Conservation (phyloP, 176 grass and related monocot genomes). For the Avena atlantica region DNA sequence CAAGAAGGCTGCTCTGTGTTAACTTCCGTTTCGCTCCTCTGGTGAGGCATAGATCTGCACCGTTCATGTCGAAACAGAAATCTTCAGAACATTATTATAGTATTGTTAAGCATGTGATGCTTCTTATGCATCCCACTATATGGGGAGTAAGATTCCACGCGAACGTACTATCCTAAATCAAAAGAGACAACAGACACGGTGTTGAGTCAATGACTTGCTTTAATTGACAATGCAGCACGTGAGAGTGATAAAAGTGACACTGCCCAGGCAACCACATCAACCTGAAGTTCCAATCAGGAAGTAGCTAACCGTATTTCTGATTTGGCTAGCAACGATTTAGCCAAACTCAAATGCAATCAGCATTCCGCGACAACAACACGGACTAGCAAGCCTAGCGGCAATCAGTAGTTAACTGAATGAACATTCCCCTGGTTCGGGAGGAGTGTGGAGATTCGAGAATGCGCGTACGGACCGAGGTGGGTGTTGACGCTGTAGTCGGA, state of each 20-base stretch:
- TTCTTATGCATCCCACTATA: not conserved
- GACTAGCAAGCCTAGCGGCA: not conserved
- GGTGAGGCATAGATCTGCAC: conserved; percentile 79
- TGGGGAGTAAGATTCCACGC: not conserved
- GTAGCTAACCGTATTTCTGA: not conserved
- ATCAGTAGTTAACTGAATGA: not conserved
- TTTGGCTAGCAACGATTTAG: not conserved
- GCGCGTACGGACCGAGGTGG: conserved; percentile 63
- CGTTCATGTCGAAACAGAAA: conserved; percentile 16
- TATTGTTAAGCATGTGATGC: not conserved
- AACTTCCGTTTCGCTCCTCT: conserved; percentile 76
- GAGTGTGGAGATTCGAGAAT: not conserved
- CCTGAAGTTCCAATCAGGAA: not conserved
- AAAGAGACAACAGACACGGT: not conserved
- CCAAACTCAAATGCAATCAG: not conserved
- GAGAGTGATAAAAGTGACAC: not conserved
- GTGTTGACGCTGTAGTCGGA: conserved; percentile 72
- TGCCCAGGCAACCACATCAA: not conserved
- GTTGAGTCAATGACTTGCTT: not conserved
- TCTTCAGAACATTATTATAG: not conserved
- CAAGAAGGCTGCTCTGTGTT: conserved; percentile 82
- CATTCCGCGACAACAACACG: not conserved
- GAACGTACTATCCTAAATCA: not conserved
- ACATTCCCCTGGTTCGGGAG: not conserved
- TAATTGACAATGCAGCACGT: not conserved